Conservation (phyloP, 306 rosid genomes). For the Erythrophleum fordii region DNA sequence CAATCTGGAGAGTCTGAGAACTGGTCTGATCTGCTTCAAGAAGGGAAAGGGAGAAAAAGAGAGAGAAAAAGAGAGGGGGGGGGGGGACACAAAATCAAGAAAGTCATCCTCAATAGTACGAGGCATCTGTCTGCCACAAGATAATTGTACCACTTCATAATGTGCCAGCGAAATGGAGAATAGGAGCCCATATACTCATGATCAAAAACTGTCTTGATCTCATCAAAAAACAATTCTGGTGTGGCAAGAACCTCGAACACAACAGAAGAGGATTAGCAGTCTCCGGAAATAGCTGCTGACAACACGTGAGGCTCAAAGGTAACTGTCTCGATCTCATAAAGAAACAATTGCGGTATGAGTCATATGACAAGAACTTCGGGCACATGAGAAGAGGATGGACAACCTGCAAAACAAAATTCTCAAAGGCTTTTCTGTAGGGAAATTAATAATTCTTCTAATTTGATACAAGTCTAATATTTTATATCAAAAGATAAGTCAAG, state of each 20-base stretch:
- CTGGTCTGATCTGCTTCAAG: not conserved
- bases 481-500: not conserved
- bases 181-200: constrained; percentile 52
- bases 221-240: constrained; percentile 42
- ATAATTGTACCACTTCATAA: constrained; percentile 37
- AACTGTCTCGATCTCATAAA: constrained; percentile 49
- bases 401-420: constrained; percentile 30
- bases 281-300: constrained; percentile 43
- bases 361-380: constrained; percentile 50
- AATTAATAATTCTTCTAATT: not conserved
- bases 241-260: constrained; percentile 45
- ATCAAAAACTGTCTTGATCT: constrained; percentile 53
- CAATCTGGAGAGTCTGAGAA: not conserved
- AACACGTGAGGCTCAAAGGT: constrained; percentile 50
- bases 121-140: constrained; percentile 4
- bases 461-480: not conserved
- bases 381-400: constrained; percentile 52
- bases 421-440: constrained; percentile 13
- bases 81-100: no score
- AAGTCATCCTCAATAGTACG: constrained; percentile 1
- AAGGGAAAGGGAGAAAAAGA: not conserved
- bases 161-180: constrained; percentile 51
- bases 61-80: no score
- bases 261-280: constrained; percentile 47
- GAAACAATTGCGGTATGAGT: constrained; percentile 46